Conservation (phyloP, 1,284 basidiomycete species). For the Ceratobasidium sp. region DNA sequence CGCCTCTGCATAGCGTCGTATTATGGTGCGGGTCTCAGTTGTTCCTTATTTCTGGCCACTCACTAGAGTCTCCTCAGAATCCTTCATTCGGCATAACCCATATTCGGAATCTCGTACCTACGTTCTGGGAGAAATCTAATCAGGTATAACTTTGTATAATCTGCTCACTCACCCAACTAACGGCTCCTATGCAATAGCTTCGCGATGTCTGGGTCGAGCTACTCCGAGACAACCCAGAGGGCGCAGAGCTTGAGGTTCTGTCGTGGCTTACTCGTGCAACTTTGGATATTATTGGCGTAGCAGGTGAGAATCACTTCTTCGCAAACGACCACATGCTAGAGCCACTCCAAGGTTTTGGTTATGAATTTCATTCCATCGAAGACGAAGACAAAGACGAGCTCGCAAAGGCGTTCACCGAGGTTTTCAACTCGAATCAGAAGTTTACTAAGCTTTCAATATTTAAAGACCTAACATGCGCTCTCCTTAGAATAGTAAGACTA, state of each 20-base stretch:
- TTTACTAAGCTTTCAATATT: conserved; percentile 32
- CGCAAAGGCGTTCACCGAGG: conserved; percentile 50
- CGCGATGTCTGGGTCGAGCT: conserved; percentile 37
- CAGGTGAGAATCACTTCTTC: conserved; percentile 51
- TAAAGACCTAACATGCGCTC: background rate
- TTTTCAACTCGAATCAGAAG: conserved; percentile 42
- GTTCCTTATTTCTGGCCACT: background rate
- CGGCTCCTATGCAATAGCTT: conserved; percentile 15
- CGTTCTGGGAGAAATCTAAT: conserved; percentile 39
- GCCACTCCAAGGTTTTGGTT: conserved; percentile 57
- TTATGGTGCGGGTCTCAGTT: conserved; percentile 34
- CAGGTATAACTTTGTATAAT: conserved; percentile 8
- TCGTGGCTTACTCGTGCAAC: conserved; percentile 50
- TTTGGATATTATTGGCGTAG: conserved; percentile 63
- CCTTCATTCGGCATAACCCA: conserved; percentile 38
- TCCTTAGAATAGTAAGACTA: conserved; percentile 18
- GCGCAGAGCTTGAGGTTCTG: conserved; percentile 48
- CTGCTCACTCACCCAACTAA: background rate
- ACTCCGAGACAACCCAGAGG: conserved; percentile 19
- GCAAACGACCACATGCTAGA: background rate
- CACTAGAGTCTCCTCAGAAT: conserved; percentile 11
- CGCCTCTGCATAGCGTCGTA: conserved; percentile 35
- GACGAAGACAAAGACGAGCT: conserved; percentile 51
- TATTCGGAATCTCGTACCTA: conserved; percentile 34
- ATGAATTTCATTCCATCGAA: conserved; percentile 59